Percentiles rank a stretch among this genome's conserved stretches.
These are phyloP conservation scores for Arabidopsis thaliana DNA, from an alignment of 345 rosid genomes.

Conservation along the genomic window DNA sequence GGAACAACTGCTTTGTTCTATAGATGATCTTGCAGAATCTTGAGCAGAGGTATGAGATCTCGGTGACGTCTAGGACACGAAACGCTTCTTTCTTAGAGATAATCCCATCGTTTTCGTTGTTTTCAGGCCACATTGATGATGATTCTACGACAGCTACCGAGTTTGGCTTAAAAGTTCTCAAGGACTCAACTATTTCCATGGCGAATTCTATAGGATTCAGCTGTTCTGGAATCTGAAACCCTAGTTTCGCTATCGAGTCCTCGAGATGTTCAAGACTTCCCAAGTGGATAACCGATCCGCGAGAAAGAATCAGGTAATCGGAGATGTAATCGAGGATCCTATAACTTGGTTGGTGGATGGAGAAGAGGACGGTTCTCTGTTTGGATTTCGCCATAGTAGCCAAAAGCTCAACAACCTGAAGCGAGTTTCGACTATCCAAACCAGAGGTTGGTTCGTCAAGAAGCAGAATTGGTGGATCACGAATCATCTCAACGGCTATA, in stretches of 20 bases:
- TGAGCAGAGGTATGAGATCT: constrained; percentile 70
- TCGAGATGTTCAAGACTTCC: constrained; percentile 71
- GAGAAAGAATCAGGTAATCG: constrained; percentile 62
- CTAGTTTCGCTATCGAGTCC: constrained; percentile 60
- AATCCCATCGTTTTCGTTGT: constrained; percentile 14
- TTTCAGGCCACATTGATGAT: constrained; percentile 48
- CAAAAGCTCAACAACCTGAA: constrained; percentile 80
- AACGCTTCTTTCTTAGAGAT: constrained; percentile 17
- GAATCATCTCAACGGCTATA: constrained; percentile 83
- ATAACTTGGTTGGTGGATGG: constrained; percentile 78
- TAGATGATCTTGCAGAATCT: constrained; percentile 84
- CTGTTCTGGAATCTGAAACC: constrained; percentile 72
- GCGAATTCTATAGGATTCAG: constrained; percentile 77
- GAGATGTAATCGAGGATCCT: constrained; percentile 75
- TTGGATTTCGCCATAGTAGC: constrained; percentile 69
- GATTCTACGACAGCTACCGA: neutral
- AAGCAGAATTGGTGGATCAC: constrained; percentile 74
- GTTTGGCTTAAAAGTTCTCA: constrained; percentile 35
- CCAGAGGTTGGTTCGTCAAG: constrained; percentile 96
- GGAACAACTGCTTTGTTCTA: constrained; percentile 77
- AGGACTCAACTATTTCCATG: constrained; percentile 70
- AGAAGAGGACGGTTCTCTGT: constrained; percentile 64
- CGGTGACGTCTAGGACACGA: constrained; percentile 46
- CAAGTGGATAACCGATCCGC: constrained; percentile 56
- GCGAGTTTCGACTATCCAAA: constrained; percentile 79